Evolutionary conservation across 2,329 filamentous ascomycete species (phyloP), one percentile per base, ranked within the genome.

Genomic region (Chaetomium olivaceum): DNA sequence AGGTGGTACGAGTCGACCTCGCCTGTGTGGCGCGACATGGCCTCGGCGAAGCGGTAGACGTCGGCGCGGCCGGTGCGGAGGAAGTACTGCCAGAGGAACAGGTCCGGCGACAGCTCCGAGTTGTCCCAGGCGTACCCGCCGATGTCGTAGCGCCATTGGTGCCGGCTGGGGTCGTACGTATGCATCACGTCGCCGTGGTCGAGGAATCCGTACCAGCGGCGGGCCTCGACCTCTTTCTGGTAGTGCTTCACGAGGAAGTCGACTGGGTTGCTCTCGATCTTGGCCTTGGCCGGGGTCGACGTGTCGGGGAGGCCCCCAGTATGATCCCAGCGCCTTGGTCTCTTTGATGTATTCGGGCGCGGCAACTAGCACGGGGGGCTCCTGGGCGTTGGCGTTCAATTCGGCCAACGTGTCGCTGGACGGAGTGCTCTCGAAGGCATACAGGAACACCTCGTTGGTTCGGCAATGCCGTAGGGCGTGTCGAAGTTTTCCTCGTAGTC

Each of bases 51-150:
- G 0, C 83, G 80, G 70, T 83, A 89, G 0, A 86, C 81, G 61
- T 87, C 85, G 3, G 81, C 79, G 2, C 83, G 78, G 0, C 85
- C 85, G 0, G 85, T 88, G 11, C 83, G 82, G 1, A 89, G 78
- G 75, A 88, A 89, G 64, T 86, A 84, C 4, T 81, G 81, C 87
- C 87, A 89, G 70, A 89, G 82, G 76, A 84, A 89, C 2, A 88
- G 74, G 69, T 89, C 86, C 0, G 87, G 84, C 0, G 86, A 88
- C 0, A 89, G 78, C 72, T 89, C 86, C 0, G 83, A 86, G 71
- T 89, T 89, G 58, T 88, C 86, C 87, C 87, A 89, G 0, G 85
- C 86, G 65, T 85, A 89, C 0, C 87, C 87, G 3, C 87, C 87
- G 21, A 89, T 74, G 55, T 89, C 87, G 63, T 88, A 89, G 1